Evolutionary conservation across 495 filamentous ascomycete genomes (phyloP), one percentile per base, ranked within the genome.

Genomic region (Articulospora tetracladia): DNA sequence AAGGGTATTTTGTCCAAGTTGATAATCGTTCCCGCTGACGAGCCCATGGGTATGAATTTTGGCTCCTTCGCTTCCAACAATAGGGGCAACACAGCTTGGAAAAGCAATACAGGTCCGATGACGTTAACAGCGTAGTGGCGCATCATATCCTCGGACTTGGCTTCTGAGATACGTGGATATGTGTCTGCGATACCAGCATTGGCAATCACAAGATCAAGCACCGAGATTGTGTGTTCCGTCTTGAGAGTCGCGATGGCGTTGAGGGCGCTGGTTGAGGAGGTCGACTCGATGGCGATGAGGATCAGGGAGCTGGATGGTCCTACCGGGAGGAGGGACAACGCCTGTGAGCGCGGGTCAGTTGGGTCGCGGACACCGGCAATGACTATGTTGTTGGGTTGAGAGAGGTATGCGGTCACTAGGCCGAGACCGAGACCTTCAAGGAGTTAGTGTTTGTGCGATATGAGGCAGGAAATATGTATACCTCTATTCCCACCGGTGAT

Each of bases 141-240:
- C 17, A 79, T 47, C n/a, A 69, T 66, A 8, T 63, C 61, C 10
- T 70, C 56, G 13, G 55, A 65, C 1, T 68, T 69, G 2, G 68
- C 54, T 4, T 55, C 49, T 19, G 8, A 7, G 22, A 69, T 53
- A 26, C 62, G 55, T 1, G 61, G 60, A 47, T 32, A 70, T 25
- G 52, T 23, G 1, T 65, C 19, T 44, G 62, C 59, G 8, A 76
- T 66, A 7, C 74, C 79, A 1, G 80, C 78, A 58, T 83, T 83
- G 53, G 80, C 77, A 30, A 85, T 72, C 4, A 83, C 71, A n/a
- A 79, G 68, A 65, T 83, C 77, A 25, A 85, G 57, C 20, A 64
- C 41, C 7, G 53, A 57, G 63, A 83, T 71, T 13, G 64, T 70
- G 26, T 64, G 27, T 12, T 41, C 36, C 26, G 74, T 63, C 11